These are phyloP conservation scores for Thinopyrum elongatum DNA, from an alignment of 176 grass and related monocot species.

Conservation along the genomic window DNA sequence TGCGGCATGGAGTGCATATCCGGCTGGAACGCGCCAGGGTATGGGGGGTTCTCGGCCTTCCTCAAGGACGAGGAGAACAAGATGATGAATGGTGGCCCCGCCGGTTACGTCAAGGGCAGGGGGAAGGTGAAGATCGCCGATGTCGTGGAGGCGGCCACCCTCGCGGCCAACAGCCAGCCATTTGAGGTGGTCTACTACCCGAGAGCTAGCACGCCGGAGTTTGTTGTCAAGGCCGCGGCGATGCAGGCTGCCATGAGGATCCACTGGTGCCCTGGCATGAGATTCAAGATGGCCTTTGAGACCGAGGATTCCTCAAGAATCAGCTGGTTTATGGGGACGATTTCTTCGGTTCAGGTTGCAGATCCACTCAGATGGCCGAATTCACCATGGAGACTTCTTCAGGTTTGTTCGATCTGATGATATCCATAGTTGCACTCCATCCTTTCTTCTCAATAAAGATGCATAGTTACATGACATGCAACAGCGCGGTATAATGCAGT, in stretches of 20 bases:
- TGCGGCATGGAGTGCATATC: slow-evolving; percentile 52
- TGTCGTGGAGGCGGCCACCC: slow-evolving; percentile 40
- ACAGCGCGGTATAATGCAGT: slow-evolving; percentile 1
- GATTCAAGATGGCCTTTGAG: slow-evolving; percentile 78
- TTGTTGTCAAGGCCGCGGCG: slow-evolving; percentile 46
- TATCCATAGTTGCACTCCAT: neutral
- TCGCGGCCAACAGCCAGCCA: slow-evolving; percentile 41
- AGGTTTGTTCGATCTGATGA: slow-evolving; percentile 29
- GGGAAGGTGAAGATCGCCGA: slow-evolving; percentile 46
- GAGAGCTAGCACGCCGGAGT: slow-evolving; percentile 56
- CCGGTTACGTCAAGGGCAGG: slow-evolving; percentile 41
- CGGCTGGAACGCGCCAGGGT: slow-evolving; percentile 54
- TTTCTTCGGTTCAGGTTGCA: slow-evolving; percentile 58
- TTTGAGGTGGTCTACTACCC: slow-evolving; percentile 75
- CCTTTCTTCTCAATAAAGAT: neutral
- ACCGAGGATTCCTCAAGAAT: slow-evolving; percentile 77
- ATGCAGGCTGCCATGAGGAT: slow-evolving; percentile 56
- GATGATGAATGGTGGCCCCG: slow-evolving; percentile 24
- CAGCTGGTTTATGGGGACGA: slow-evolving; percentile 75
- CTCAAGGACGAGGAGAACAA: slow-evolving; percentile 58
- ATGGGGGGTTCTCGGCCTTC: slow-evolving; percentile 46
- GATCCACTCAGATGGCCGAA: slow-evolving; percentile 56
- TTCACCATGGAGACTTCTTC: slow-evolving; percentile 70
- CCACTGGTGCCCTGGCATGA: slow-evolving; percentile 70
- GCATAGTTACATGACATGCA: neutral